Evolutionary conservation across 2,329 filamentous ascomycete species (phyloP), one percentile per base, ranked within the genome.

Genomic region (Colletotrichum phormii): DNA sequence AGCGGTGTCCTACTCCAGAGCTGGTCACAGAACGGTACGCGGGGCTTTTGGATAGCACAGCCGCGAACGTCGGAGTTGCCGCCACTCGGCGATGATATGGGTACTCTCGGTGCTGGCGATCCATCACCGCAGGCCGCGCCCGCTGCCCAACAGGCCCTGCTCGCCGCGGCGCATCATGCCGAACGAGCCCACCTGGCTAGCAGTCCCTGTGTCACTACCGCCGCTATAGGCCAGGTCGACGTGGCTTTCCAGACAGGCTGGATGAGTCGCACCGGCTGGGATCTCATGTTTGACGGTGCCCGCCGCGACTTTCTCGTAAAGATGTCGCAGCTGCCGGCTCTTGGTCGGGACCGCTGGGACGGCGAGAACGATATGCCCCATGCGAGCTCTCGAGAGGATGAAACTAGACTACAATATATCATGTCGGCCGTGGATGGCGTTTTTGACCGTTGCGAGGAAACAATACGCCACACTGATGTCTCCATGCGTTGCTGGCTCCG

Each of bases 401-500:
- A 64, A 42, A 31, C 62, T 33, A 2, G 9, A 13, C 15, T 64
- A 4, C 22, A n/a, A 31, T 22, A 9, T 31, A 64, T 64, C 2
- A 29, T 29, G 6, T 64, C 22, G 11, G 35, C 22, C 5, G 35
- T 61, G 3, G 58, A 61, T 4, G 18, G 62, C 22, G 51, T 55
- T 12, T 55, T 64, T 1, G 22, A 55, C 62, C 13, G 62, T 13
- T 64, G 51, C 7, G 29, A 64, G 15, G 62, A 64, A 13, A 64
- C 22, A 4, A 29, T 64, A 64, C 51, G 33, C n/a, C 15, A 9
- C 22, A 64, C 13, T 0, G 62, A 64, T n/a, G 33, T 64, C 22
- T 29, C 62, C 12, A 64, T 64, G 33, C 51, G 51, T 15, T 64
- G 62, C 31, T 64, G 51, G 62, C 62, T 64, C 49, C 26, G 24